Evolutionary conservation across 305 asterid species (phyloP), one percentile per base, ranked within the genome.

Genomic region (Fraxinus albicans): DNA sequence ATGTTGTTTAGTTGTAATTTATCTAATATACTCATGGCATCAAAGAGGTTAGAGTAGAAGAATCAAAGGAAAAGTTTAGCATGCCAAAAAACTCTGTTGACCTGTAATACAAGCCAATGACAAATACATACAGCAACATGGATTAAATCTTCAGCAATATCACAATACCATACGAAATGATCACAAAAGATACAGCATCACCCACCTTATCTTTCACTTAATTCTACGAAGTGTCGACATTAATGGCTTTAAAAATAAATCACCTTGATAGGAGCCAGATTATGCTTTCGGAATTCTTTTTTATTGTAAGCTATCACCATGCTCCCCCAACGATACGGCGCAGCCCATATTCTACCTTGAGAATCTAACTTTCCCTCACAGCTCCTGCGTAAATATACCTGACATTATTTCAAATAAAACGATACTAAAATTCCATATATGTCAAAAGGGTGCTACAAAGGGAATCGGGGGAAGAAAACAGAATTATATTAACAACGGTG

Each of bases 341-440:
- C 95, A 40, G 98, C 98, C 95, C 96, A 96, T 78, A 96, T 87
- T 76, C 83, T 83, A 82, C 98, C 99, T 70, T 81, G 90, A 79
- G 97, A 79, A 88, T 92, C 92, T 74, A 92, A 80, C 88, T 87
- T 91, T 81, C 98, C 99, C n/a, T 93, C 91, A 83, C 82, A 74
- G 83, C 93, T 92, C 97, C 99, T 96, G 95, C 96, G 97, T 83
- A 96, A 88, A 96, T 94, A 93, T 88, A 88, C 98, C 99, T 94
- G 99, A 88, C 91, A 96, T 93, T 91, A 88, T 88, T 81, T 87
- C 85, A 91, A 82, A 85, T 80, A 83, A 80, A 85, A 83, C 78
- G 75, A 81, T 81, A 79, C 77, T 86, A 81, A 84, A 86, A 79
- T 77, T 82, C 81, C 83, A 81, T 44, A 72, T 33, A 79, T 44